Base-by-base conservation (phyloP, 2,329 filamentous ascomycete genomes). In the Penicillium sp. region DNA sequence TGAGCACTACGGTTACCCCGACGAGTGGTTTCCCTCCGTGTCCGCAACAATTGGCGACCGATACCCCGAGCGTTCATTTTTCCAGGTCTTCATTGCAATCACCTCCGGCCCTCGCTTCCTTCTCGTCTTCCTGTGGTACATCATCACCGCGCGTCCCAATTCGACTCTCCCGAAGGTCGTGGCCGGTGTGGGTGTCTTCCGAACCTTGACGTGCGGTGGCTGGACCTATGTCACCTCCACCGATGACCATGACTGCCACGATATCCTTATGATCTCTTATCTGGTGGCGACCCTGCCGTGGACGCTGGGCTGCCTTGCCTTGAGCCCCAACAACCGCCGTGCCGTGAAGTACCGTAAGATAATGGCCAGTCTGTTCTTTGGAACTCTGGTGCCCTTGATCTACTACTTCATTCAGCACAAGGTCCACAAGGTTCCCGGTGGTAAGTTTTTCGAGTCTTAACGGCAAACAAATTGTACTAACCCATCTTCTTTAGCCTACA, bases 351-450 rank as follows among this genome's bases (percentile, higher is more conserved):
- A 95, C 74, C 85, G 94, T 65, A 97, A 96, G 77, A 86, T 89
- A 61, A 78, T 97, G 51, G 91, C 89, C 4, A 80, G 84, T 29
- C 82, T 87, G 40, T 99, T 99, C 78, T 99, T 97, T 69, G 90
- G 88, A 50, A 95, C 92, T 4, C 82, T 99, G 27, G 82, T 97
- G 46, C 92, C 92, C 27, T 79, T 99, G 71, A 83, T 97, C 20
- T 97, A 97, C 79, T 99, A 92, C 73, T 99, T 97, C 73, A 96
- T 99, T 61, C 94, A 97, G 74, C 94, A 99, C 81, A 99, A 99
- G 76, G 90, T 99, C 50, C 92, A 99, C 73, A 90, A 88, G 56
- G 85, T 97, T 58, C 82, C 94, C 55, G 94, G 94, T 82, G 94
- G 93, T 97, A 80, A 75, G 87, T 54, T 2, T 46, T 31, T 27